Evolutionary conservation across 2,329 filamentous ascomycete species (phyloP).

Genomic region (Diaporthe ampelina): DNA sequence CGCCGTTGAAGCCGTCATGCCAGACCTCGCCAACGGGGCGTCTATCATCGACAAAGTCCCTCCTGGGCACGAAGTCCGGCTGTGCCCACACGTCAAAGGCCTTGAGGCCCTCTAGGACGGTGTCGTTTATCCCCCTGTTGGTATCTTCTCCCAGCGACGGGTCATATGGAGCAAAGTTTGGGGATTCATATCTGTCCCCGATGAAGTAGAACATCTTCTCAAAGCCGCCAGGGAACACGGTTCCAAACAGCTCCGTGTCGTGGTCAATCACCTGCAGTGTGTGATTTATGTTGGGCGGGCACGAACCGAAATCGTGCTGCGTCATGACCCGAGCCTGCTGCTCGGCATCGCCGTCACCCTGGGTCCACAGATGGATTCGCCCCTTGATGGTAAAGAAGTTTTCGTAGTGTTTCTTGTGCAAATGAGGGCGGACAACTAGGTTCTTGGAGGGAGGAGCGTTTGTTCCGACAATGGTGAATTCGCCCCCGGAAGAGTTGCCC

Average conservation of each 20-base stretch:
- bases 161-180: not conserved
- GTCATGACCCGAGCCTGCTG: not conserved
- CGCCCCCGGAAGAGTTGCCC: no score
- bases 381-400: no score
- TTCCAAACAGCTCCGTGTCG: not conserved
- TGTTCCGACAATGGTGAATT: no score
- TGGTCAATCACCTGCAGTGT: not conserved
- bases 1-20: slow-evolving; percentile 9
- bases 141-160: not conserved
- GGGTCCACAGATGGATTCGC: slow-evolving; percentile 46
- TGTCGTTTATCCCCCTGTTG: not conserved
- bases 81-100: slow-evolving; percentile 6
- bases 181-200: not conserved
- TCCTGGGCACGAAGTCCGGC: not conserved
- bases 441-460: no score
- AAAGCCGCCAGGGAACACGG: not conserved
- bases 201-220: not conserved
- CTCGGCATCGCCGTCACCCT: not conserved
- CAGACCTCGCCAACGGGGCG: not conserved
- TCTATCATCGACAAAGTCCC: not conserved
- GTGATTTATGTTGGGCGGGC: not conserved
- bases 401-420: no score
- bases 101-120: not conserved
- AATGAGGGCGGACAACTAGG: no score
- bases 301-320: not conserved